Conservation (phyloP, 305 asterid species). For the Solanum chacoense region DNA sequence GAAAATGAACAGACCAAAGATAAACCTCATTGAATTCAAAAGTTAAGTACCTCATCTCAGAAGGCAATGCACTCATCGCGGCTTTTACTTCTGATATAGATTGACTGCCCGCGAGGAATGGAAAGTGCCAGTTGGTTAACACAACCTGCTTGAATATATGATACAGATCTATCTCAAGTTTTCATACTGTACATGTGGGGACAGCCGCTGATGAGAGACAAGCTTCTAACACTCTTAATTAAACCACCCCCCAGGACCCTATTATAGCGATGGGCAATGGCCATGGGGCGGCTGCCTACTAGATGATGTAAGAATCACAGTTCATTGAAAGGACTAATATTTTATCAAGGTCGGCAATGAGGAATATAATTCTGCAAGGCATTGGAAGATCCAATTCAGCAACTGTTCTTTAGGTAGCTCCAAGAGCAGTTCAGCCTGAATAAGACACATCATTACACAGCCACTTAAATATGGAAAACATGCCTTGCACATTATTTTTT, state of each 20-base stretch:
- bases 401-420: constrained; percentile 93
- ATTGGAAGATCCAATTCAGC: constrained; percentile 93
- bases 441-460: background rate
- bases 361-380: constrained; percentile 78
- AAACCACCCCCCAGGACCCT: background rate
- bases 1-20: background rate
- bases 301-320: background rate
- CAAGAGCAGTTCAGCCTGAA: constrained; percentile 82
- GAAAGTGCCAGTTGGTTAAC: background rate
- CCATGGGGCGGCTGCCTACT: background rate
- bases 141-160: background rate
- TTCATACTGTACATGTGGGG: background rate
- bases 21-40: background rate
- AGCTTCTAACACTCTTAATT: background rate
- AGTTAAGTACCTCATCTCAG: background rate
- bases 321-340: constrained; percentile 30
- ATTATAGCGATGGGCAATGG: background rate
- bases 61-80: background rate
- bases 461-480: background rate
- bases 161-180: background rate
- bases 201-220: background rate
- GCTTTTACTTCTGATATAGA: background rate
- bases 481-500: background rate
- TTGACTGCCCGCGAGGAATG: background rate
- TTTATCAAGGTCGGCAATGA: constrained; percentile 75